Conservation (phyloP, 2,329 filamentous ascomycete genomes). For the Botrytis byssoidea region DNA sequence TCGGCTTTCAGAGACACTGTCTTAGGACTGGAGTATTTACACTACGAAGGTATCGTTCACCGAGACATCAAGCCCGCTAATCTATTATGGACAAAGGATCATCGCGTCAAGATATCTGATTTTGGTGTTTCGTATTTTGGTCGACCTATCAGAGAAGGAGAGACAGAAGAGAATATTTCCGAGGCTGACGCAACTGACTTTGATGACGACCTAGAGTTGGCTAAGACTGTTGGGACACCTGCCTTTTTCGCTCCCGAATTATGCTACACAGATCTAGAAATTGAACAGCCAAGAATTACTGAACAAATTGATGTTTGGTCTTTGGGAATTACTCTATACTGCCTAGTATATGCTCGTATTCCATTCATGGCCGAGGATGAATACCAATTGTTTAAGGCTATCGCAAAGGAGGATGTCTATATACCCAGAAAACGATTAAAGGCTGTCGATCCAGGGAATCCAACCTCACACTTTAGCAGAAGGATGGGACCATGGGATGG, state of each 20-base stretch:
- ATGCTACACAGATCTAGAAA: conserved; percentile 78
- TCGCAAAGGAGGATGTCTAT: conserved; percentile 89
- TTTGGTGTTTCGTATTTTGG: conserved; percentile 98
- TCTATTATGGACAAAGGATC: conserved; percentile 78
- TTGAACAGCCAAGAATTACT: conserved; percentile 73
- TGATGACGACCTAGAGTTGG: conserved; percentile 92
- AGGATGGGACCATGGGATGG: conserved; percentile 47
- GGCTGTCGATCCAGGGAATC: conserved; percentile 63
- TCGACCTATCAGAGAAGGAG: conserved; percentile 78
- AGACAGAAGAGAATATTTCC: conserved; percentile 69
- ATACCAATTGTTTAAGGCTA: conserved; percentile 86
- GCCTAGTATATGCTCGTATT: conserved; percentile 88
- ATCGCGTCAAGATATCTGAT: conserved; percentile 94
- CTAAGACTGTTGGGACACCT: conserved; percentile 95
- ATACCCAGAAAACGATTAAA: conserved; percentile 81
- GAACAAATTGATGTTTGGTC: conserved; percentile 98
- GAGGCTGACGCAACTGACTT: conserved; percentile 84
- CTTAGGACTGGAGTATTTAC: conserved; percentile 87
- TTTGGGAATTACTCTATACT: conserved; percentile 91
- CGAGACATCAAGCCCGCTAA: conserved; percentile 89
- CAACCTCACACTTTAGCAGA: conserved; percentile 55
- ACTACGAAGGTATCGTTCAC: conserved; percentile 82
- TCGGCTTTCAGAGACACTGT: conserved; percentile 90
- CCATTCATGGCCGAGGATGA: conserved; percentile 92
- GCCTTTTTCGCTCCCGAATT: conserved; percentile 97